Evolutionary conservation across 2,329 filamentous ascomycete genomes (phyloP).

Genomic region (Triangularia setosa): DNA sequence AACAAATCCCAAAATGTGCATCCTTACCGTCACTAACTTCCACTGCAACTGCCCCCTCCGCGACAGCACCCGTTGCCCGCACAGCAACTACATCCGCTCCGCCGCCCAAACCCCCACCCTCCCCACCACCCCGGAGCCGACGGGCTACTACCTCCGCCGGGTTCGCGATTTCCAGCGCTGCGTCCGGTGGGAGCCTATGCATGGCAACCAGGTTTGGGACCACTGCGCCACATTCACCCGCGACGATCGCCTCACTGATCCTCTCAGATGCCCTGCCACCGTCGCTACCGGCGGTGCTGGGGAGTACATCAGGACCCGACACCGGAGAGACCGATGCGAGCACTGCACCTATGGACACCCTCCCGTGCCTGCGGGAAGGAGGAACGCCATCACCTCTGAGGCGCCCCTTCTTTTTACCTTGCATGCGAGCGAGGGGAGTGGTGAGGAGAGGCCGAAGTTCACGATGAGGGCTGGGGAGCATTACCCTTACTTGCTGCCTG

Average conservation of each 20-base stretch:
- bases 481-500: no score
- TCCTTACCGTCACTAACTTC: not conserved
- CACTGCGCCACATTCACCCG: not conserved
- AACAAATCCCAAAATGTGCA: not conserved
- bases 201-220: not conserved
- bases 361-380: not conserved
- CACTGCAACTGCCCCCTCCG: slow-evolving; percentile 9
- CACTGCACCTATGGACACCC: not conserved
- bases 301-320: not conserved
- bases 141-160: not conserved
- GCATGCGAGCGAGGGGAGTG: no score
- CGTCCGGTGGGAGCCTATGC: not conserved
- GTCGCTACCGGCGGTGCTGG: not conserved
- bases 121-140: not conserved
- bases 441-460: no score
- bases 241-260: not conserved
- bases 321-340: not conserved
- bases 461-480: no score
- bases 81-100: slow-evolving; percentile 29
- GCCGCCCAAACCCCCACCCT: not conserved
- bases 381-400: not conserved
- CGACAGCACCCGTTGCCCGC: slow-evolving; percentile 3
- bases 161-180: not conserved
- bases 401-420: no score
- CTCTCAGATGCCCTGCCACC: not conserved